These are phyloP conservation scores for Podospora tetraspora DNA, from an alignment of 495 filamentous ascomycete genomes.

Conservation along the genomic window DNA sequence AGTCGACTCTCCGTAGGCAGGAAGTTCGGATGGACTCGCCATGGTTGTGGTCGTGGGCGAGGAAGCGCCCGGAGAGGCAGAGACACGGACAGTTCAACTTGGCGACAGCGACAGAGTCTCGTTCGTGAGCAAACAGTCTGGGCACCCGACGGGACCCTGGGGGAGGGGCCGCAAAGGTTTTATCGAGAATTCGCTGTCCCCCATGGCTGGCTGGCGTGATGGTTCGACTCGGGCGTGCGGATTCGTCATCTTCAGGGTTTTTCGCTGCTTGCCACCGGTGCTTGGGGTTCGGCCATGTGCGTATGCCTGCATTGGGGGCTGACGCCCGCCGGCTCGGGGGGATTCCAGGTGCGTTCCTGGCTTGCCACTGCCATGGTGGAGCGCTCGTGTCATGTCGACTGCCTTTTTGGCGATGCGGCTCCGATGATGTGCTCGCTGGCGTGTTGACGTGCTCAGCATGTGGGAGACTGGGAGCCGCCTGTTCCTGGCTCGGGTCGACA, in stretches of 20 bases:
- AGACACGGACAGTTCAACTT: neutral
- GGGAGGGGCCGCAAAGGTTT: neutral
- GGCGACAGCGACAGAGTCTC: neutral
- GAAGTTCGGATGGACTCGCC: neutral
- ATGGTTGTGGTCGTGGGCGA: neutral
- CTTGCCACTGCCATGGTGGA: neutral
- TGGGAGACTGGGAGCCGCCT: neutral
- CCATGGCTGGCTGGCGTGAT: neutral
- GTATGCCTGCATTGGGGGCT: neutral
- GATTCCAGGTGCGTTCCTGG: neutral
- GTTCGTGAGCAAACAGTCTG: neutral
- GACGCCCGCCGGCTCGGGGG: neutral
- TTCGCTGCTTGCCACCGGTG: neutral
- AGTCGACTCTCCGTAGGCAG: neutral
- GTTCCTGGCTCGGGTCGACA: neutral
- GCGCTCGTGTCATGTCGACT: neutral
- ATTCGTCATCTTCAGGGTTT: neutral
- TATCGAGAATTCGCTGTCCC: neutral
- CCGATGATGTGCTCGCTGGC: constrained; percentile 5
- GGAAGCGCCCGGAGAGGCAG: neutral
- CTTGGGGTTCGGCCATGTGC: neutral
- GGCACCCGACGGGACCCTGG: neutral
- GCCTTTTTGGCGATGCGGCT: neutral
- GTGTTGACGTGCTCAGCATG: neutral
- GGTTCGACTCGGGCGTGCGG: neutral